phyloP scores from a whole-genome alignment of 2,329 filamentous ascomycete genomes.

The Biscogniauxia marginata region DNA sequence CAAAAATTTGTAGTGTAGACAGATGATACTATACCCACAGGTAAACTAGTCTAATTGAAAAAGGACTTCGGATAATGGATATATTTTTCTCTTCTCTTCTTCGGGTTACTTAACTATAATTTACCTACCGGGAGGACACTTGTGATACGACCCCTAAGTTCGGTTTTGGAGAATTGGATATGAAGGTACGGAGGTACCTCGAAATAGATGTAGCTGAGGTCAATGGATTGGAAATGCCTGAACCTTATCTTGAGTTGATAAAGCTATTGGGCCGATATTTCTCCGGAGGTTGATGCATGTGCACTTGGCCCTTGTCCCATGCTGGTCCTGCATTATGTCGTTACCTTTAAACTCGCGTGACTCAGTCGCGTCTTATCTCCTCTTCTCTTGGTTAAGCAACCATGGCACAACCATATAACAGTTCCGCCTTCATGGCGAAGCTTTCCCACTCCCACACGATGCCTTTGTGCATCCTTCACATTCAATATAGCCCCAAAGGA shows the following conservation, averaged over 20 bases:
- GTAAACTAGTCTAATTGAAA: neutral
- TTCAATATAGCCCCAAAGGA: constrained; percentile 48
- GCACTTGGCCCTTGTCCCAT: neutral
- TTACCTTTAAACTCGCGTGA: constrained; percentile 11
- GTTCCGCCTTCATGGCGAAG: constrained; percentile 19
- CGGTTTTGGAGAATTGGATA: too few species aligned
- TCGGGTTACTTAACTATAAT: neutral
- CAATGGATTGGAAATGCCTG: too few species aligned
- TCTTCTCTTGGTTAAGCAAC: constrained; percentile 17
- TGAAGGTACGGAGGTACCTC: too few species aligned
- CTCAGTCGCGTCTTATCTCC: constrained; percentile 13
- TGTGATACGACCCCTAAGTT: too few species aligned
- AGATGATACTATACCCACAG: neutral
- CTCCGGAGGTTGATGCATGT: neutral
- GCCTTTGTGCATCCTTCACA: constrained; percentile 14
- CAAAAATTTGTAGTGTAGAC: neutral
- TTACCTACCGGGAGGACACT: too few species aligned
- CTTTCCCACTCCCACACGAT: constrained; percentile 18
- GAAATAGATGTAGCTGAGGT: too few species aligned
- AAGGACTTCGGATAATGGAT: neutral
- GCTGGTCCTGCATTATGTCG: neutral
- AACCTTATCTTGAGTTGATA: too few species aligned
- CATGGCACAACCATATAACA: constrained; percentile 19
- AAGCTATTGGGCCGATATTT: neutral
- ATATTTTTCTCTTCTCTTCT: too few species aligned